Evolutionary conservation across 495 filamentous ascomycete species (phyloP), one percentile per base, ranked within the genome.

Genomic region (Ramalina peruviana): DNA sequence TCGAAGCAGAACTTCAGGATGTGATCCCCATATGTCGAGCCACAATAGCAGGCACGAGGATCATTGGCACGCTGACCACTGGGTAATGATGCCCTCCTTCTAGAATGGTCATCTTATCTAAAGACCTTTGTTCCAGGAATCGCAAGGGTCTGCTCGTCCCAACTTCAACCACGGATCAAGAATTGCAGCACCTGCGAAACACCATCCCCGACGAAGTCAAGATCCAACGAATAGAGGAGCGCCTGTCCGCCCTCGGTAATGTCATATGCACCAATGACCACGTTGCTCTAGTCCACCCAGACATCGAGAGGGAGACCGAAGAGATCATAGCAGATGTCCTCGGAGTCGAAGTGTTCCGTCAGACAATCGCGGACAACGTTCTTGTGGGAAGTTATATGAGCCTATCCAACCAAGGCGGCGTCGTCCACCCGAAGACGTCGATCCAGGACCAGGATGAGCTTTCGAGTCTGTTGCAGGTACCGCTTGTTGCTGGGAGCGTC

Each of bases 401-500:
- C 43, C 77, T 98, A 48, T 89, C 83, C 58, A 98, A 98, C 72
- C 88, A 90, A 64, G 92, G 92, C 60, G 93, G 93, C 3, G 81
- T 98, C 56, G 93, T 98, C 36, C 93, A 97, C 66, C 92, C 92
- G 50, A 95, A 94, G 71, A 98, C 92, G 37, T 82, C 76, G 48
- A 88, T 97, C 65, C 85, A 93, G 63, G 92, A 98, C 65, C 92
- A 98, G 69, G 92, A 97, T 65, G 92, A 98, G 72, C 82, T 98
- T 54, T 88, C 82, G 54, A 87, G 82, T 56, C 70, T 98, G 61
- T 76, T 98, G 54, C 92, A 97, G 68, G 89, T 98, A 43, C 92
- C 92, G 10, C 78, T 98, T 2, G 92, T 98, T 3, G 92, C 92
- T 0, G 92, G 92, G 27, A 85, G 78, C 59, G 82, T 98, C 19